These are phyloP conservation scores for Penicillium goetzii DNA, from an alignment of 495 filamentous ascomycete species.

Conservation along the genomic window DNA sequence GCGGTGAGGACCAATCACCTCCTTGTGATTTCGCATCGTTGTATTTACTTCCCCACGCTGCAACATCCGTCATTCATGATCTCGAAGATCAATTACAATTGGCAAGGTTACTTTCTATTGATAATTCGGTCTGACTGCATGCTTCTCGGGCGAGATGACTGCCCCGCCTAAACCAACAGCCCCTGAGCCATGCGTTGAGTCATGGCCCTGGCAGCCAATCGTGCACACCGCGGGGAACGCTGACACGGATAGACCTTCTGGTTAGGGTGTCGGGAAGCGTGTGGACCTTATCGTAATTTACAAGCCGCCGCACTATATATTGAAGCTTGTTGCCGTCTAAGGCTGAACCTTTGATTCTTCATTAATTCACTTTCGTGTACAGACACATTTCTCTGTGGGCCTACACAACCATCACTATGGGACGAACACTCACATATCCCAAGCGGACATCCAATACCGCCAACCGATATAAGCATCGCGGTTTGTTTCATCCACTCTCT, in stretches of 20 bases:
- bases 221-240: conserved; percentile 11
- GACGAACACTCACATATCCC: conserved; percentile 66
- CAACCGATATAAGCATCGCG: conserved; percentile 69
- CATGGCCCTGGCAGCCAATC: conserved; percentile 17
- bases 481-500: conserved; percentile 41
- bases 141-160: conserved; percentile 8
- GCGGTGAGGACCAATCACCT: conserved; percentile 42
- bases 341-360: background rate
- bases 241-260: conserved; percentile 30
- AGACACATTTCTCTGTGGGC: background rate
- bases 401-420: conserved; percentile 37
- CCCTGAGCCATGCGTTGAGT: background rate
- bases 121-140: background rate
- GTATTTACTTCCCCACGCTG: conserved; percentile 12
- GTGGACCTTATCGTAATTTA: conserved; percentile 7
- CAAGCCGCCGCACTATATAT: conserved; percentile 2
- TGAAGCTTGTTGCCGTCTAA: conserved; percentile 5
- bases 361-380: background rate
- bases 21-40: conserved; percentile 16
- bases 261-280: conserved; percentile 15
- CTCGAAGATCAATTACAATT: conserved; percentile 14
- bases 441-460: conserved; percentile 69
- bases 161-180: background rate
- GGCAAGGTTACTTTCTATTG: conserved; percentile 5
- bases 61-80: conserved; percentile 15